Evolutionary conservation across 805 yeast genomes (phyloP), one percentile per base, ranked within the genome.

Genomic region (Sungouiella thailandica): DNA sequence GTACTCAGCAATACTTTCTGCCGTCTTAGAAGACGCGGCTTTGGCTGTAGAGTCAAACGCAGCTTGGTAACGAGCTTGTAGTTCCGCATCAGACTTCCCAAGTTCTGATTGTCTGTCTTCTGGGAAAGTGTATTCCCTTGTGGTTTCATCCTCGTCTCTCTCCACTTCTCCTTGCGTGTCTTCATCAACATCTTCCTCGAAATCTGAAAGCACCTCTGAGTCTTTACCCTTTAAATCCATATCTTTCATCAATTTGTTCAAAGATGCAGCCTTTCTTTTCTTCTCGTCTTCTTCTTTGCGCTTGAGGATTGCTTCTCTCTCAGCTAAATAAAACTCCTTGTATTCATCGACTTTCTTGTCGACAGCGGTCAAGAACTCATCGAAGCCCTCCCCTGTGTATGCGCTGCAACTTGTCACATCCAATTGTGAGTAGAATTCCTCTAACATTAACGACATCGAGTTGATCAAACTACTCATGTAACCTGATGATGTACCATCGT

Each of bases 401-500:
- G 97, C 78, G 28, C 96, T 86, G 10, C 88, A 95, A n/a, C 86
- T 80, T 28, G 84, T 95, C 41, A 89, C 85, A 55, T 93, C 97
- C 42, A 93, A 65, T 38, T 89, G 89, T 1, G 94, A 81, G 56
- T 93, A 93, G 50, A 93, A 93, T 57, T 93, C 98, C 55, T 93
- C 99, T 36, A 93, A 68, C 87, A 93, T 88, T 47, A 93, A 69
- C 22, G 95, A 83, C 96, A 93, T 85, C 1, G 97, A 88, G 57
- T 89, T 93, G 39, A 93, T 85, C 33, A 93, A 67, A 1, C 96
- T 86, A 34, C 85, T 77, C 98, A 93, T 93, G 58, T 93, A 93
- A 2, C 96, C 96, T 3, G 90, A 79, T 3, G 80, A 76, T 15
- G 72, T 59, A 5, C 74, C 71, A 16, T 72, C 75, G 32, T 72